These are phyloP conservation scores for Chlorociboria aeruginascens DNA, from an alignment of 495 filamentous ascomycete genomes.

Conservation along the genomic window DNA sequence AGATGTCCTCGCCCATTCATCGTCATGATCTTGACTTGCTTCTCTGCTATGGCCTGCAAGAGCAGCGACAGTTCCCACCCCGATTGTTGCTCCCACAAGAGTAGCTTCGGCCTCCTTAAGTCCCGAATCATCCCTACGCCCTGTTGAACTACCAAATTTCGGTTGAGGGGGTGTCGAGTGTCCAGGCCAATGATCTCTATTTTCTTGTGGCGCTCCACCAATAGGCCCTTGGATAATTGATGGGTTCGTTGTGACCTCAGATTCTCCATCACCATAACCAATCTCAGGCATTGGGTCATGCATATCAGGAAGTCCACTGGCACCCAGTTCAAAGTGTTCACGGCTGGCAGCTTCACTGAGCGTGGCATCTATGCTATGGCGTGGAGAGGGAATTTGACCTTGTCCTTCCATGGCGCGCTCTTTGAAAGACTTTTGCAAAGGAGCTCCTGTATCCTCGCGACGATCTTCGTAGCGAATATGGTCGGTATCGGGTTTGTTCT, in stretches of 20 bases:
- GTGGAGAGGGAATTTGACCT: constrained; percentile 48
- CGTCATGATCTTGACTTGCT: constrained; percentile 36
- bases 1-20: constrained; percentile 39
- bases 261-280: constrained; percentile 33
- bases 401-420: constrained; percentile 37
- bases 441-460: constrained; percentile 14
- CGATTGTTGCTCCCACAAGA: constrained; percentile 28
- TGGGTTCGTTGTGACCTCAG: constrained; percentile 67
- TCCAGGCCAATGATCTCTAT: constrained; percentile 41
- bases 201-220: constrained; percentile 35
- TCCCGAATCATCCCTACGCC: constrained; percentile 7
- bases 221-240: constrained; percentile 35
- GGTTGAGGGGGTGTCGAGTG: constrained; percentile 31
- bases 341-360: constrained; percentile 45
- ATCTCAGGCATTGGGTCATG: constrained; percentile 58
- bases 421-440: constrained; percentile 36
- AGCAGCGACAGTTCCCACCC: constrained; percentile 30
- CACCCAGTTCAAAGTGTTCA: constrained; percentile 41
- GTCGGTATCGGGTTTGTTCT: constrained; percentile 23
- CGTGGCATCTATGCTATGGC: constrained; percentile 61
- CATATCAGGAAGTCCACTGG: constrained; percentile 50
- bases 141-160: too few relatives aligned
- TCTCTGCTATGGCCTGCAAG: constrained; percentile 33
- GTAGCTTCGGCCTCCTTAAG: constrained; percentile 28
- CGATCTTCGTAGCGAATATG: constrained; percentile 12